Evolutionary conservation across 1,139 yeast species (phyloP).

Genomic region (Kodamaea sp.): DNA sequence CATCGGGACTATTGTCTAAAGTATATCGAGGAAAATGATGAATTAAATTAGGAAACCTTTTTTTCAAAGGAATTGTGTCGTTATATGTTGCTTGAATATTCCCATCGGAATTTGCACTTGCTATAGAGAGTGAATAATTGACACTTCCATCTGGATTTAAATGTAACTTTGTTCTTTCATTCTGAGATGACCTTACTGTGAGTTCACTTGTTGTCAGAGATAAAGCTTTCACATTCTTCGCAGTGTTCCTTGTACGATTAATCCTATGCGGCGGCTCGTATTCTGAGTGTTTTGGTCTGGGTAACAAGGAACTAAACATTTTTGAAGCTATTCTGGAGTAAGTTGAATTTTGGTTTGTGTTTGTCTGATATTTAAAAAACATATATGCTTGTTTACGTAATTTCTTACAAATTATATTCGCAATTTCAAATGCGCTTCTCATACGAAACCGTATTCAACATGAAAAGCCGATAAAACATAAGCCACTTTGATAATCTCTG

Average conservation of each 20-base stretch:
- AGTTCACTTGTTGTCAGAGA: too few relatives aligned
- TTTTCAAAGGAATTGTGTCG: slow-evolving; percentile 42
- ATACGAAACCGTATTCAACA: too few relatives aligned
- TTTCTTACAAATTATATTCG: too few relatives aligned
- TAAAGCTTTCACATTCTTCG: too few relatives aligned
- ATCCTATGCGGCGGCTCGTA: slow-evolving; percentile 12
- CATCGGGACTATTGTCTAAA: slow-evolving; percentile 28
- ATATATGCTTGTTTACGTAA: too few relatives aligned
- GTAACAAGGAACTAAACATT: slow-evolving; percentile 35
- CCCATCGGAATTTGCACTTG: slow-evolving; percentile 12
- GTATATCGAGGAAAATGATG: slow-evolving; percentile 39
- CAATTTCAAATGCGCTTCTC: too few relatives aligned
- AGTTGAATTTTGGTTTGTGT: too few relatives aligned
- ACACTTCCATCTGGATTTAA: slow-evolving; percentile 28
- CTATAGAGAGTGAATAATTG: slow-evolving; percentile 27
- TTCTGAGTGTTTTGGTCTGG: slow-evolving; percentile 26
- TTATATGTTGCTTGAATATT: slow-evolving; percentile 30
- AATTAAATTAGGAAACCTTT: slow-evolving; percentile 35
- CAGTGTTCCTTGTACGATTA: not conserved
- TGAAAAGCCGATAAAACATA: too few relatives aligned
- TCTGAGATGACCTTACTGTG: too few relatives aligned
- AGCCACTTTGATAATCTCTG: too few relatives aligned
- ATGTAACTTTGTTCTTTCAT: slow-evolving; percentile 16
- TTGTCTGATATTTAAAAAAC: too few relatives aligned
- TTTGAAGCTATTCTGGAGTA: too few relatives aligned